Conservation (phyloP, 768 basidiomycete genomes). For the button mushroom (Agaricus bisporus) region DNA sequence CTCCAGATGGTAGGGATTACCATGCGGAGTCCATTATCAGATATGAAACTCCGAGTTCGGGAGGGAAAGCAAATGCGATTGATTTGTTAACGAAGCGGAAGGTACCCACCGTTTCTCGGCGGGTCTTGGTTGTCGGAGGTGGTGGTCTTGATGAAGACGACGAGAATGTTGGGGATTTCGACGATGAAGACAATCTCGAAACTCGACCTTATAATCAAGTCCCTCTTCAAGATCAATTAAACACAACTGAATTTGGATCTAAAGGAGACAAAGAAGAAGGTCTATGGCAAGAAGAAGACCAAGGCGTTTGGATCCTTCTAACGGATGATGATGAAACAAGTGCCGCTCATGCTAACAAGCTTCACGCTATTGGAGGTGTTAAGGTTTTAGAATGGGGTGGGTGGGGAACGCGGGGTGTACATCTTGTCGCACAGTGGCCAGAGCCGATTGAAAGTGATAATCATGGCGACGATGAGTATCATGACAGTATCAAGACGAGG, state of each 20-base stretch:
- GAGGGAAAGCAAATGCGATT: constrained; percentile 48
- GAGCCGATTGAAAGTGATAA: constrained; percentile 7
- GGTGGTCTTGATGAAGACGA: not conserved
- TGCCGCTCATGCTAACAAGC: constrained; percentile 10
- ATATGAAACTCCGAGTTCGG: constrained; percentile 40
- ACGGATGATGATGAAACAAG: constrained; percentile 41
- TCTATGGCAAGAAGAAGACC: not conserved
- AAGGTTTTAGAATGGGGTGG: constrained; percentile 47
- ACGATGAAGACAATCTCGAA: constrained; percentile 10
- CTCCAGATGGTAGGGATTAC: not conserved
- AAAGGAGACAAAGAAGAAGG: not conserved
- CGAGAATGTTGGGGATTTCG: constrained; percentile 1
- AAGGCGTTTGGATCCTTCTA: constrained; percentile 39
- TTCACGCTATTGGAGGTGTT: constrained; percentile 29
- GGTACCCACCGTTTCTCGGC: not conserved
- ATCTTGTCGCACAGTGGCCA: constrained; percentile 39
- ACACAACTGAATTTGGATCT: not conserved
- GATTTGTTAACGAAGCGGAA: constrained; percentile 31
- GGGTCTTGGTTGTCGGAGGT: not conserved
- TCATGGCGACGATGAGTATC: not conserved
- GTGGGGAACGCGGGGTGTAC: constrained; percentile 31
- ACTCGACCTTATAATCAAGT: not conserved
- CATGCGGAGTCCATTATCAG: constrained; percentile 23
- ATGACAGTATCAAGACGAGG: constrained; percentile 9
- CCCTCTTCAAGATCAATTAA: not conserved